A percentile compares a stretch with the other conserved stretches of the same genome.
phyloP scores from a whole-genome alignment of 2,329 filamentous ascomycete genomes.

The Ceratocystiopsis sp. region DNA sequence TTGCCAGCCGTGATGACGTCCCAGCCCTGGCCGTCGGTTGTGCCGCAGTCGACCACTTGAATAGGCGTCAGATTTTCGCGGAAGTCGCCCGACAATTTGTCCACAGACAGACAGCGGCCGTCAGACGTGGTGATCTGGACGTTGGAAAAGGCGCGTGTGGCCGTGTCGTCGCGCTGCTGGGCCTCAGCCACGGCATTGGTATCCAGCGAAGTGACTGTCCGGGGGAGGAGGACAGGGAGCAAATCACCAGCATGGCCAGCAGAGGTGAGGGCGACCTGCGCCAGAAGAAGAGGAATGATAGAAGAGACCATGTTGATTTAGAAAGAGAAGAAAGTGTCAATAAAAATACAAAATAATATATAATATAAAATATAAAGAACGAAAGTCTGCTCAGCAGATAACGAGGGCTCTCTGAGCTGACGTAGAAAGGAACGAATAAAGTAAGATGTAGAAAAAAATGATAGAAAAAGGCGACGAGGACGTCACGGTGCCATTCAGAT shows the following conservation, averaged over 20 bases:
- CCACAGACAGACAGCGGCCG: conserved; percentile 28
- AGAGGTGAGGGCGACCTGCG: not conserved
- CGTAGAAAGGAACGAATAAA: conserved; percentile 13
- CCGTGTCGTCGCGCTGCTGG: conserved; percentile 25
- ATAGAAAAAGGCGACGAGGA: conserved; percentile 6
- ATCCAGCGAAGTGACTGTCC: conserved; percentile 25
- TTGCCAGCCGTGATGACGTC: conserved; percentile 31
- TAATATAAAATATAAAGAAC: conserved; percentile 7
- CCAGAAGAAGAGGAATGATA: conserved; percentile 5
- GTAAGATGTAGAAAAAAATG: conserved; percentile 7
- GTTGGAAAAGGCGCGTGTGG: conserved; percentile 25
- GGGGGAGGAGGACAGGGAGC: conserved; percentile 9
- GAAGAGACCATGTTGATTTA: not conserved
- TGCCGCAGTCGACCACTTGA: conserved; percentile 25
- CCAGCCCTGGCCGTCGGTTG: conserved; percentile 26
- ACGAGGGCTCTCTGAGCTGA: no score
- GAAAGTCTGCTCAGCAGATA: conserved; percentile 13
- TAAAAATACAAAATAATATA: conserved; percentile 9
- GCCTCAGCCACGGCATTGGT: conserved; percentile 26
- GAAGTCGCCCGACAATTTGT: conserved; percentile 29
- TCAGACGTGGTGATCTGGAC: conserved; percentile 27
- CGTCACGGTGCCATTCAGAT: not conserved
- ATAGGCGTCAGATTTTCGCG: conserved; percentile 29
- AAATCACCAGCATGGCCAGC: no score
- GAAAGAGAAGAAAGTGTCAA: not conserved